A percentile compares a stretch with the other conserved stretches of the same genome.
Evolutionary conservation across 805 yeast genomes (phyloP).

Genomic region (Ogataea haglerorum): DNA sequence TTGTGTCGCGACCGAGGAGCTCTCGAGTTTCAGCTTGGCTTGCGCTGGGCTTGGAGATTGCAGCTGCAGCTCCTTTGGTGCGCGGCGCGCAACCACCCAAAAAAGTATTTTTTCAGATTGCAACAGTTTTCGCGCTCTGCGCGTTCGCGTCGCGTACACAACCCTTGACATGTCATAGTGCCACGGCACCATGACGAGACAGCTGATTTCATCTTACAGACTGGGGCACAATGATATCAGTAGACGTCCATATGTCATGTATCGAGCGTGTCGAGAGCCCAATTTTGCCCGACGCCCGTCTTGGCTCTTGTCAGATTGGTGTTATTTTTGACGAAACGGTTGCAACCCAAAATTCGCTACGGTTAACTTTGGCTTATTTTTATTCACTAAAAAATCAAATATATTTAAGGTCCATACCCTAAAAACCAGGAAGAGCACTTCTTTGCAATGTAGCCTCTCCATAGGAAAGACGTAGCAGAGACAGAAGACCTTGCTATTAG

Average conservation of each 20-base stretch:
- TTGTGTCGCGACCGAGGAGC: not conserved
- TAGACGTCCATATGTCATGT: not conserved
- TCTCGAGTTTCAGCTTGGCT: not conserved
- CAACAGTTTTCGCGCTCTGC: slow-evolving; percentile 3
- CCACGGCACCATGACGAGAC: no score
- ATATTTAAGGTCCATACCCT: no score
- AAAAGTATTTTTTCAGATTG: slow-evolving; percentile 5
- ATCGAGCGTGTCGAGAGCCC: no score
- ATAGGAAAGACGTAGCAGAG: not conserved
- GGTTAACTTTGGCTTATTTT: slow-evolving; percentile 1
- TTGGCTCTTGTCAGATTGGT: not conserved
- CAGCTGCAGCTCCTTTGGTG: slow-evolving; percentile 8
- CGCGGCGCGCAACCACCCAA: slow-evolving; percentile 7
- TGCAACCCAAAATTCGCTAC: not conserved
- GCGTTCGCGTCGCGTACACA: slow-evolving; percentile 12
- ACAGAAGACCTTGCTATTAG: not conserved
- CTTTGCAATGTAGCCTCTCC: not conserved
- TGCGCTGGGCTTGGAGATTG: not conserved
- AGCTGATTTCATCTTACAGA: no score
- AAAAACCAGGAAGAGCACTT: no score
- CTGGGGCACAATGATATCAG: not conserved
- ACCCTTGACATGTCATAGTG: slow-evolving; percentile 5
- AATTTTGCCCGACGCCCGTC: not conserved
- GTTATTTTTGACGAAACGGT: not conserved
- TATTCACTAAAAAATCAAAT: not conserved